phyloP scores from a whole-genome alignment of 2,329 filamentous ascomycete genomes.

The Penicillium psychrosexuale region DNA sequence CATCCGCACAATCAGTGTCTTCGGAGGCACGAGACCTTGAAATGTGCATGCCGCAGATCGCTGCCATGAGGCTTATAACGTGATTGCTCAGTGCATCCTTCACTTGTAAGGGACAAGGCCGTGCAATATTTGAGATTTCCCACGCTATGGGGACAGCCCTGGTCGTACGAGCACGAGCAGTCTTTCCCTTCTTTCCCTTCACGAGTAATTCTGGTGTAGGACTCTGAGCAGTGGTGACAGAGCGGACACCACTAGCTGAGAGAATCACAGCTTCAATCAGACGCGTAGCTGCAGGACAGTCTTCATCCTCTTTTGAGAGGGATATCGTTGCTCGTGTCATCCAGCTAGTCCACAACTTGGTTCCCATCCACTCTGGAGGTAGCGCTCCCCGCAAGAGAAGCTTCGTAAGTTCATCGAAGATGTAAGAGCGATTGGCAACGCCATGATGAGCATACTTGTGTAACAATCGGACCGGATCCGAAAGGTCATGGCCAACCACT shows the following conservation, averaged over 20 bases:
- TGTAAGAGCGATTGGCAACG: slow-evolving; percentile 25
- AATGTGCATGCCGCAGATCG: slow-evolving; percentile 39
- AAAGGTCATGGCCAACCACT: slow-evolving; percentile 10
- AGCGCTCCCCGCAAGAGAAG: slow-evolving; percentile 33
- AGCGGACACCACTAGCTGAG: slow-evolving; percentile 26
- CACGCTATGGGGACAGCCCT: slow-evolving; percentile 17
- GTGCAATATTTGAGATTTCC: slow-evolving; percentile 3
- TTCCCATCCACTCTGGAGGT: slow-evolving; percentile 43
- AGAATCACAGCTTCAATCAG: slow-evolving; percentile 35
- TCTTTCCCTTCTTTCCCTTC: not conserved
- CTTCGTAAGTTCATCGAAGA: slow-evolving; percentile 35
- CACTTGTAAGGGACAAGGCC: slow-evolving; percentile 32
- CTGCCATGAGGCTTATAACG: slow-evolving; percentile 33
- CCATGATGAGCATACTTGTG: slow-evolving; percentile 27
- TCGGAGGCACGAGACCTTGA: slow-evolving; percentile 28
- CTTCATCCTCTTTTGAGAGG: slow-evolving; percentile 33
- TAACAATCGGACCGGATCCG: slow-evolving; percentile 32
- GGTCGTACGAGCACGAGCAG: slow-evolving; percentile 12
- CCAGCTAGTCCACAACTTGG: slow-evolving; percentile 36
- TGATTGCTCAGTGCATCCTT: slow-evolving; percentile 40
- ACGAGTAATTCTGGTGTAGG: not conserved
- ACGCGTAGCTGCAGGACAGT: slow-evolving; percentile 31
- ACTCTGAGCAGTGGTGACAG: not conserved
- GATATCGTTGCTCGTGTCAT: slow-evolving; percentile 38
- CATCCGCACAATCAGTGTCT: slow-evolving; percentile 10